phyloP scores from a whole-genome alignment of 805 yeast genomes.

The Pichia occidentalis region DNA sequence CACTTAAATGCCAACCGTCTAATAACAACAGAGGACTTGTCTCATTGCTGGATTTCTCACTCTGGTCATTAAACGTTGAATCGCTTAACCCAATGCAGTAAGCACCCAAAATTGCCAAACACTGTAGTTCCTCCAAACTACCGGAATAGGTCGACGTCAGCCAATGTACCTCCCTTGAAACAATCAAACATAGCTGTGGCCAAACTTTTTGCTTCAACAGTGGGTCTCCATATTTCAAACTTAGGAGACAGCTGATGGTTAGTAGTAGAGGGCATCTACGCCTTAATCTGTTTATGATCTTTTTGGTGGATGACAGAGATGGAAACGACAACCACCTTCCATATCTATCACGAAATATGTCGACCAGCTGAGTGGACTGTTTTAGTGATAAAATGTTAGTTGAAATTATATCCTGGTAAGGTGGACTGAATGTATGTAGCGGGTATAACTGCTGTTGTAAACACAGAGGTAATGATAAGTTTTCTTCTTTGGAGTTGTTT shows the following conservation, averaged over 20 bases:
- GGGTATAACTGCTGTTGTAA: slow-evolving; percentile 10
- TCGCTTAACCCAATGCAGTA: slow-evolving; percentile 55
- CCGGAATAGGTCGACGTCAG: slow-evolving; percentile 39
- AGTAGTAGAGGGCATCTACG: slow-evolving; percentile 54
- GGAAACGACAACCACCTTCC: slow-evolving; percentile 79
- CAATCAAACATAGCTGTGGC: slow-evolving; percentile 37
- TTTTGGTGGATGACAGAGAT: slow-evolving; percentile 39
- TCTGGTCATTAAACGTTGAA: not conserved
- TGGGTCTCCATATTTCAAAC: slow-evolving; percentile 46
- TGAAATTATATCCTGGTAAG: slow-evolving; percentile 40
- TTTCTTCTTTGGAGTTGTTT: not conserved
- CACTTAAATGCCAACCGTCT: slow-evolving; percentile 68
- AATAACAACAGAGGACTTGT: slow-evolving; percentile 22
- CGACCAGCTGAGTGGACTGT: slow-evolving; percentile 46
- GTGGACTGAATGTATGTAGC: slow-evolving; percentile 5
- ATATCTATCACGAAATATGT: slow-evolving; percentile 56
- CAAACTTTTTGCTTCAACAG: slow-evolving; percentile 36
- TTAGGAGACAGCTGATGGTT: slow-evolving; percentile 57
- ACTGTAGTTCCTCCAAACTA: slow-evolving; percentile 56
- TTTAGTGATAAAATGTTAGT: slow-evolving; percentile 41
- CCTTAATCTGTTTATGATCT: slow-evolving; percentile 43
- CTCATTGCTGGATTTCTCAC: not conserved
- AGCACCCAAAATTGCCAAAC: slow-evolving; percentile 57
- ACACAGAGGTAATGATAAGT: slow-evolving; percentile 2
- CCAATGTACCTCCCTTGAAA: slow-evolving; percentile 43